Conservation (phyloP, 1,139 yeast genomes). For the Blastobotrys buckinghamii region DNA sequence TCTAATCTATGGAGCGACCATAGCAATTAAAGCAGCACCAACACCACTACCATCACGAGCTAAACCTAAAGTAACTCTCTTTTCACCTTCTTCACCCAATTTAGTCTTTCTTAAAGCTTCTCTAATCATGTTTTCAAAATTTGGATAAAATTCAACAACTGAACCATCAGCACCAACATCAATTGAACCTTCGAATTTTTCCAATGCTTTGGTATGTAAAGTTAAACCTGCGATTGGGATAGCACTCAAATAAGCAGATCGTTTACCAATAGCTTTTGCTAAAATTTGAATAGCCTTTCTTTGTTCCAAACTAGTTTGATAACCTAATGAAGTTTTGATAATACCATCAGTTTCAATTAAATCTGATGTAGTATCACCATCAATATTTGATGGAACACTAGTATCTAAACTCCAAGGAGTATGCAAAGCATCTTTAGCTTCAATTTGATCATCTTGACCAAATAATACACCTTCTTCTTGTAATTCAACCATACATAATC, state of each 20-base stretch:
- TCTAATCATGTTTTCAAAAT: constrained; percentile 67
- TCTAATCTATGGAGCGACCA: constrained; percentile 28
- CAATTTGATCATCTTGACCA: constrained; percentile 12
- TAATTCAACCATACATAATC: constrained; percentile 66
- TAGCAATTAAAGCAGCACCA: constrained; percentile 92
- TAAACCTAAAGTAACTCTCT: constrained; percentile 63
- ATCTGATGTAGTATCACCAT: constrained; percentile 71
- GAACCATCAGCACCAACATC: constrained; percentile 96
- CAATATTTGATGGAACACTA: constrained; percentile 77
- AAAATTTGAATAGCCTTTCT: constrained; percentile 74
- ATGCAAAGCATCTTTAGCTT: constrained; percentile 39
- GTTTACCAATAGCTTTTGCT: constrained; percentile 70
- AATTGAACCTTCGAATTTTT: constrained; percentile 50
- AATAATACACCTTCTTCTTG: constrained; percentile 53
- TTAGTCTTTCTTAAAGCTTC: constrained; percentile 67
- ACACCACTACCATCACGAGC: constrained; percentile 96
- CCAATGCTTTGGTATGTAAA: constrained; percentile 50
- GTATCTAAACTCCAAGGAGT: constrained; percentile 75
- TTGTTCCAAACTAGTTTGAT: constrained; percentile 53
- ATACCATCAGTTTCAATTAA: constrained; percentile 56
- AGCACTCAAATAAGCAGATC: constrained; percentile 84
- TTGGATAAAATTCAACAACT: constrained; percentile 87
- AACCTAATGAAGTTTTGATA: constrained; percentile 34
- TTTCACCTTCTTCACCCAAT: constrained; percentile 48
- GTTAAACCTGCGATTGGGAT: constrained; percentile 82